phyloP scores from a whole-genome alignment of 805 yeast species.

The Metschnikowia dekortorum region DNA sequence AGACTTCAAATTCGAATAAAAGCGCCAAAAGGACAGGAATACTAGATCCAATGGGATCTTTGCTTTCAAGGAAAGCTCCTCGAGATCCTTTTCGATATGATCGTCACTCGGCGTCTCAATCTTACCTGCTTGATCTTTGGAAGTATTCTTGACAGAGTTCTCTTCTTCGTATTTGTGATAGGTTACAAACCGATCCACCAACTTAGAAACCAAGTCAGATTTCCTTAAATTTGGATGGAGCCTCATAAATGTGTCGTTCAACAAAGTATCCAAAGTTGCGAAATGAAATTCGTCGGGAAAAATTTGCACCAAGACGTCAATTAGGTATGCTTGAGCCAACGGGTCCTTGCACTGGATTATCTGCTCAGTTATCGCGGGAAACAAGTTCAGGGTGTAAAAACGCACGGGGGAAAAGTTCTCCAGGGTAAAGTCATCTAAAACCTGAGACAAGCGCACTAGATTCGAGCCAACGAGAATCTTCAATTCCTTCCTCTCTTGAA shows the following conservation, averaged over 20 bases:
- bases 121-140: background rate
- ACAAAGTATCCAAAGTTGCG: conserved; percentile 60
- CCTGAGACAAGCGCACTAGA: conserved; percentile 80
- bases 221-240: conserved; percentile 70
- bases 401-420: conserved; percentile 29
- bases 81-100: background rate
- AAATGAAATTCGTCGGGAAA: conserved; percentile 92
- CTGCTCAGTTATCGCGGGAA: conserved; percentile 84
- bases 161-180: conserved; percentile 32
- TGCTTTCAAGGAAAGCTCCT: background rate
- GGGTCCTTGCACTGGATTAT: conserved; percentile 88
- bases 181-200: conserved; percentile 66
- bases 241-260: conserved; percentile 56
- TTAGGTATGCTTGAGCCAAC: conserved; percentile 85
- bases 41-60: conserved; percentile 26
- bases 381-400: conserved; percentile 46
- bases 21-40: conserved; percentile 64
- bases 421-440: conserved; percentile 64
- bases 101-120: background rate
- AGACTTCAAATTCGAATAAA: conserved; percentile 51
- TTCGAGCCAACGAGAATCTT: conserved; percentile 92
- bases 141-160: background rate
- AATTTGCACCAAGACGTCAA: conserved; percentile 89
- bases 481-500: conserved; percentile 78
- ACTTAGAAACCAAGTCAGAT: conserved; percentile 59